Evolutionary conservation across 148 eudicot species (phyloP), one percentile per base, ranked within the genome.

Genomic region (Vaccinium macrocarpon): DNA sequence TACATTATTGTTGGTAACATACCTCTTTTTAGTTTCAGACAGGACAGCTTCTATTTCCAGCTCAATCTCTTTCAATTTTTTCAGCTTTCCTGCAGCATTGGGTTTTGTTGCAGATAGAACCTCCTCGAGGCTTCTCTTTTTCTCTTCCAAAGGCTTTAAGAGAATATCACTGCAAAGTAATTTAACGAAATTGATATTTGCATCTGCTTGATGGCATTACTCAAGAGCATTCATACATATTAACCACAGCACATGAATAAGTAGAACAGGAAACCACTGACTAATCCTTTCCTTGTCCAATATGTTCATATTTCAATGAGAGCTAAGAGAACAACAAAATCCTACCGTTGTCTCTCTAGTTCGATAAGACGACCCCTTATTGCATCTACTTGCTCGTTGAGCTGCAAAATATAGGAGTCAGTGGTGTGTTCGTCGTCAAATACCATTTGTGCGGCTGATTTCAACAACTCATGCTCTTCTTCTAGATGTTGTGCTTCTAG

Each of bases 1-100:
- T 66, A 59, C 16, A 61, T 81, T 81, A 48, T 66, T n/a, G 23
- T 8, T 32, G 38, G 75, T 16, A 77, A 82, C 27, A 5, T 89
- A 94, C 97, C 97, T 89, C 76, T 42, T 85, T 82, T 87, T 88
- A 53, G 78, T 87, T 89, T 92, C 93, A 38, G 91, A 90, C 48
- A 87, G 80, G 76, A 91, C 84, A 72, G 89, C 77, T 73, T 88
- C 88, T 52, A 83, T 87, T 86, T 90, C 92, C 78, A 79, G 52
- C 77, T 91, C 91, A 84, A 90, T 86, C 53, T 85, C 89, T 86
- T 94, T 88, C 71, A 86, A 84, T 71, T 77, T 87, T 83, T 84
- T 75, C 82, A 87, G 88, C 87, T 91, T 93, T 78, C 61, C 88
- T 55, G 86, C 77, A 53, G 86, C 84, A 72, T 85, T 86, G 16